A percentile compares a stretch with the other conserved stretches of the same genome.
Conservation (phyloP, 257 asterid genomes). For the Solanum pennellii region DNA sequence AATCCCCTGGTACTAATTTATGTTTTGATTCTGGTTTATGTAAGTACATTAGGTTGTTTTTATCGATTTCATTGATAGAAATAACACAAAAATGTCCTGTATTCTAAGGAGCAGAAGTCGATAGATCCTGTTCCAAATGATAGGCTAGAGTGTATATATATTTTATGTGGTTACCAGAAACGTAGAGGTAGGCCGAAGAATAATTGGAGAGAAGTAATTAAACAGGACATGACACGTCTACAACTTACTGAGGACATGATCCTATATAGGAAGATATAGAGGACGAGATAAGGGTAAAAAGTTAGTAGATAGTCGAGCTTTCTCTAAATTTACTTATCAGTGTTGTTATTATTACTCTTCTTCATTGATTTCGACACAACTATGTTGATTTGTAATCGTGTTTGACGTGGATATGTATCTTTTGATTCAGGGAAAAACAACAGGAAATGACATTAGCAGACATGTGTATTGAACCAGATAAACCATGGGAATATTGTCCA, state of each 20-base stretch:
- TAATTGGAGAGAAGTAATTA: not conserved
- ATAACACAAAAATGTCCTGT: not conserved
- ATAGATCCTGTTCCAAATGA: not conserved
- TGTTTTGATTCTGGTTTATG: not conserved
- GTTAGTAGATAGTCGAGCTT: not conserved
- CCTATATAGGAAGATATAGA: not conserved
- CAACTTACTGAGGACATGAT: not conserved
- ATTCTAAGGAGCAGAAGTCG: not conserved
- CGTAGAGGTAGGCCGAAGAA: not conserved
- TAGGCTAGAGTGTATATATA: not conserved
- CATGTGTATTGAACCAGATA: slow-evolving; percentile 73
- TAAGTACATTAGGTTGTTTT: not conserved
- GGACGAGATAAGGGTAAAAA: not conserved
- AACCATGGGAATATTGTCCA: slow-evolving; percentile 90
- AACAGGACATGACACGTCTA: not conserved
- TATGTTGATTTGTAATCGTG: not conserved
- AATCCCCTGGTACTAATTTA: slow-evolving; percentile 58
- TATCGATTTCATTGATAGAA: not conserved
- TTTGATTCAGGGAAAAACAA: slow-evolving; percentile 55
- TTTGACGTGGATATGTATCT: not conserved
- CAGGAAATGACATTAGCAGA: slow-evolving; percentile 89
- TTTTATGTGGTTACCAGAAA: not conserved
- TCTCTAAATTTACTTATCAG: not conserved
- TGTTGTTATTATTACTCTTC: not conserved
- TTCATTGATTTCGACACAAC: not conserved